Percentiles rank a stretch among this genome's conserved stretches.
phyloP scores from a whole-genome alignment of 2,329 filamentous ascomycete genomes.

The Aspergillus aculeatus region DNA sequence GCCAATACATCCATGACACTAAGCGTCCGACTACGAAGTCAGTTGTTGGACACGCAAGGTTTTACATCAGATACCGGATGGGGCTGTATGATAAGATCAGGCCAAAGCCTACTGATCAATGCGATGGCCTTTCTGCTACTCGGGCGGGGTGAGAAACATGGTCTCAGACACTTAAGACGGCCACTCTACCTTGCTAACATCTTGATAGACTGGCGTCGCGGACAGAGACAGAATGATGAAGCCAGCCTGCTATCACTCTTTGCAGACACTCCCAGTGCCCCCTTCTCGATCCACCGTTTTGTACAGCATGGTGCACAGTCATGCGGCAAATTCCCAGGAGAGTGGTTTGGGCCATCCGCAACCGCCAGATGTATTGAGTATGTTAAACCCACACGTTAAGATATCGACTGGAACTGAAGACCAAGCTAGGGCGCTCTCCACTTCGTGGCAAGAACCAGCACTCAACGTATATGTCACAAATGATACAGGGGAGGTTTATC shows the following conservation, averaged over 20 bases:
- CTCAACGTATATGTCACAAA: conserved; percentile 85
- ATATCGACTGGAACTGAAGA: conserved; percentile 8
- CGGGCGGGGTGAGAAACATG: conserved; percentile 65
- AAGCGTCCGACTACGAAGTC: conserved; percentile 76
- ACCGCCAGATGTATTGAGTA: conserved; percentile 93
- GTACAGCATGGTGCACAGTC: conserved; percentile 81
- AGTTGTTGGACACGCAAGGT: conserved; percentile 72
- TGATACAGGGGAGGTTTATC: conserved; percentile 88
- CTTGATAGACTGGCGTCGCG: conserved; percentile 71
- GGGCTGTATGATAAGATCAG: conserved; percentile 98
- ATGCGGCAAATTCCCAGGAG: conserved; percentile 91
- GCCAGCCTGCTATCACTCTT: conserved; percentile 74
- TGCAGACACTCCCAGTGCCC: conserved; percentile 79
- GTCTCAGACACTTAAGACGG: conserved; percentile 19
- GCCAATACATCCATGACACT: conserved; percentile 73
- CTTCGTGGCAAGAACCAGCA: conserved; percentile 59
- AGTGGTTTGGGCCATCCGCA: conserved; percentile 98
- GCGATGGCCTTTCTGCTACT: conserved; percentile 69
- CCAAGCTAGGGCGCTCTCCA: conserved; percentile 66
- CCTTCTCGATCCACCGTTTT: conserved; percentile 94
- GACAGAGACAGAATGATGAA: conserved; percentile 59
- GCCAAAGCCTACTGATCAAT: conserved; percentile 90
- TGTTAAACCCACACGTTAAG: conserved; percentile 34
- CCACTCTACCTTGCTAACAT: conserved; percentile 21
- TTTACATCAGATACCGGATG: conserved; percentile 95